These are phyloP conservation scores for Tetrastigma voinierianum DNA, from an alignment of 164 flowering plant genomes.

Conservation along the genomic window DNA sequence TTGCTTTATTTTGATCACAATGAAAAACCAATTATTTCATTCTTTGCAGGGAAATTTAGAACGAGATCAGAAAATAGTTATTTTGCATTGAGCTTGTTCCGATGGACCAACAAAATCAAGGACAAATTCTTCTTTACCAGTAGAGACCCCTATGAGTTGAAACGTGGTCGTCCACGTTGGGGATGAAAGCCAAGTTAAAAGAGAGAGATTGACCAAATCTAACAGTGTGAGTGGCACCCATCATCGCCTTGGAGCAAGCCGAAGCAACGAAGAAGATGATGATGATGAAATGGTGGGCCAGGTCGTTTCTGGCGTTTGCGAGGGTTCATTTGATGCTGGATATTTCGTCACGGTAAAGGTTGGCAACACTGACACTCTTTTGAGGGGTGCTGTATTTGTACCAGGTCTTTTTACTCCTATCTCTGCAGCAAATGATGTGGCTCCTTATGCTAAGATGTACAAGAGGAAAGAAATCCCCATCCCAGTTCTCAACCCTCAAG, in stretches of 20 bases:
- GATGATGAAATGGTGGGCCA: constrained; percentile 39
- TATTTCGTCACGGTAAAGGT: constrained; percentile 44
- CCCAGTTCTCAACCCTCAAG: constrained; percentile 21
- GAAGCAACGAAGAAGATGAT: constrained; percentile 2
- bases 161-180: constrained; percentile 59
- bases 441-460: constrained; percentile 43
- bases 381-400: constrained; percentile 50
- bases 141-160: constrained; percentile 36
- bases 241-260: neutral
- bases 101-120: constrained; percentile 32
- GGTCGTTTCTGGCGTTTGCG: constrained; percentile 47
- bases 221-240: constrained; percentile 7
- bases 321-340: constrained; percentile 51
- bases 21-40: neutral
- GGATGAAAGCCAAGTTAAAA: constrained; percentile 25
- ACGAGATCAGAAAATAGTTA: neutral
- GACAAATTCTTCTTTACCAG: constrained; percentile 8
- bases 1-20: neutral
- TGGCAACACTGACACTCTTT: constrained; percentile 20
- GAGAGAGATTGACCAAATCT: constrained; percentile 14
- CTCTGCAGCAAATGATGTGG: constrained; percentile 46
- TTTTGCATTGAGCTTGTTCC: neutral
- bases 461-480: constrained; percentile 30
- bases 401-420: constrained; percentile 34
- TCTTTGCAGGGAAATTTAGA: constrained; percentile 2